Conservation (phyloP, 225 moss, liverwort and hornwort genomes). For the Anthoceros angustus region DNA sequence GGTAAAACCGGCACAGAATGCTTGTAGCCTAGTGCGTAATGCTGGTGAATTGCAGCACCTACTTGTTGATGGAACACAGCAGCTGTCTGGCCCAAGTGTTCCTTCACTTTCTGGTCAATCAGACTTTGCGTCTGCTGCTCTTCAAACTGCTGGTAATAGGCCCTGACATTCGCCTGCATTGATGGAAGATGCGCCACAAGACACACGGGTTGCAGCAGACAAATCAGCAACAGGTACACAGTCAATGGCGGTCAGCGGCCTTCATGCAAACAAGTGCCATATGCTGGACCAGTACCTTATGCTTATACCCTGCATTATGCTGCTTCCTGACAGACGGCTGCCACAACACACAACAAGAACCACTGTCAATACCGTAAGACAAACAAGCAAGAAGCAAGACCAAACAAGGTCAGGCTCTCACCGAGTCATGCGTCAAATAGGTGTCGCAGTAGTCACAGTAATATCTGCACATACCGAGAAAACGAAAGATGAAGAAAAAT, state of each 20-base stretch:
- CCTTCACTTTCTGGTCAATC: conserved; percentile 98
- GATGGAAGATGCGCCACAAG: not conserved
- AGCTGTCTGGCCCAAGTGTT: conserved; percentile 81
- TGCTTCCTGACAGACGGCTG: conserved; percentile 99
- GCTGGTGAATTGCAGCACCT: conserved; percentile 83
- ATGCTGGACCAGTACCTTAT: conserved; percentile 38
- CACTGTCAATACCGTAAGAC: not conserved
- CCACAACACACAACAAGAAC: conserved; percentile 6
- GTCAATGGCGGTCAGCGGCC: not conserved
- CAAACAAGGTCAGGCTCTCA: conserved; percentile 18
- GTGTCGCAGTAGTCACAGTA: conserved; percentile 99
- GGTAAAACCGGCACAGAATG: conserved; percentile 55
- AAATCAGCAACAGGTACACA: not conserved
- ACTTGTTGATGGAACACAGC: conserved; percentile 62
- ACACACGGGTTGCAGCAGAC: not conserved
- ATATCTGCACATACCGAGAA: conserved; percentile 38
- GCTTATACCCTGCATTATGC: conserved; percentile 96
- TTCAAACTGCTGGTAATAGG: conserved; percentile 98
- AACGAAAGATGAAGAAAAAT: not conserved
- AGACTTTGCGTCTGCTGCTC: conserved; percentile 99
- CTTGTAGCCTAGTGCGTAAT: conserved; percentile 72
- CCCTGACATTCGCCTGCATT: conserved; percentile 77
- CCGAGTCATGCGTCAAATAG: conserved; percentile 94
- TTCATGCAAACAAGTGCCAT: not conserved
- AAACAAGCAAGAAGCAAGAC: not conserved